Conservation (phyloP, 345 rosid genomes). For the Citrus cavaleriei region DNA sequence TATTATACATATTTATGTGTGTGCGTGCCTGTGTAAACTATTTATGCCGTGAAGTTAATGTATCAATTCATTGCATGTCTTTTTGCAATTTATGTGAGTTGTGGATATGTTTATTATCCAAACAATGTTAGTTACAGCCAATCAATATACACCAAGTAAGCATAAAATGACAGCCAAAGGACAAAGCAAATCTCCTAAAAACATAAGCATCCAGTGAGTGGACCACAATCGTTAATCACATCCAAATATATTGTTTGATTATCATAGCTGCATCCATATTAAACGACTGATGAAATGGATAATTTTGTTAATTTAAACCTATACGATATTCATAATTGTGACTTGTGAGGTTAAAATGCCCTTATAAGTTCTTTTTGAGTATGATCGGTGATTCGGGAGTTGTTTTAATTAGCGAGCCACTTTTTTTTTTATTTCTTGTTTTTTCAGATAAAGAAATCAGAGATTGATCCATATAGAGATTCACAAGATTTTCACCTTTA, state of each 20-base stretch:
- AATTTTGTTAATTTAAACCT: background rate
- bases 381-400: background rate
- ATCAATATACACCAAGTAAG: constrained; percentile 18
- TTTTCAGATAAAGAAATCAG: background rate
- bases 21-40: background rate
- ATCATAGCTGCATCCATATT: background rate
- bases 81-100: background rate
- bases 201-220: background rate
- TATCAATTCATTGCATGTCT: background rate
- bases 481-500: constrained; percentile 7
- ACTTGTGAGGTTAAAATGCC: no score
- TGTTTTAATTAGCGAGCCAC: background rate
- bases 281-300: background rate
- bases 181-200: background rate
- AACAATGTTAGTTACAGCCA: constrained; percentile 4
- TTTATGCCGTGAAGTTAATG: background rate
- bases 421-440: background rate
- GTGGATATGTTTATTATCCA: constrained; percentile 23
- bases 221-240: background rate
- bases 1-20: no score
- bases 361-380: background rate
- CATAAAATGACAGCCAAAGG: constrained; percentile 8
- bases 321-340: no score
- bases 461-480: constrained; percentile 5
- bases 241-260: background rate